Evolutionary conservation across 805 yeast genomes (phyloP).

Genomic region (Yarrowia sp.): DNA sequence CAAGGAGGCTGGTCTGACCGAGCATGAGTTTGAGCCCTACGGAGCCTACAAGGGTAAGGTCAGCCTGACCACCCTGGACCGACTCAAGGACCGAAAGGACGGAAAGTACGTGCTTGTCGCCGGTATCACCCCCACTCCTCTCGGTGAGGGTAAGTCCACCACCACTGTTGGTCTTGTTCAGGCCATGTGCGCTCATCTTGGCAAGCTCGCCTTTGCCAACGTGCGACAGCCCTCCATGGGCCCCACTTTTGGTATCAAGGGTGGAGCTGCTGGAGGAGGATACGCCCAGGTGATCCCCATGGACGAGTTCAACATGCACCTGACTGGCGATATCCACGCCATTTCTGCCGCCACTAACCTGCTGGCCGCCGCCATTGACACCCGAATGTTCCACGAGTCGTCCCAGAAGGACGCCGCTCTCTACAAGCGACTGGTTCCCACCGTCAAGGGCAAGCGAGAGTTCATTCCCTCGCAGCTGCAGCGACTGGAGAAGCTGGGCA

Average conservation of each 20-base stretch:
- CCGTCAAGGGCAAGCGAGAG: slow-evolving; percentile 76
- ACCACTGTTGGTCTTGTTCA: slow-evolving; percentile 97
- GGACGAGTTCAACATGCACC: slow-evolving; percentile 98
- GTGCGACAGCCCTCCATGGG: slow-evolving; percentile 99
- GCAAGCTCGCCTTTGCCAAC: slow-evolving; percentile 84
- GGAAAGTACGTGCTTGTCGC: slow-evolving; percentile 93
- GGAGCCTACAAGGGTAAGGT: slow-evolving; percentile 93
- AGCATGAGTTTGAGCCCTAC: slow-evolving; percentile 81
- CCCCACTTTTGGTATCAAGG: slow-evolving; percentile 97
- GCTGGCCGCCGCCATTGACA: slow-evolving; percentile 95
- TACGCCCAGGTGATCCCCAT: slow-evolving; percentile 97
- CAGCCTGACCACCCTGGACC: slow-evolving; percentile 68
- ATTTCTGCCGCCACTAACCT: slow-evolving; percentile 92
- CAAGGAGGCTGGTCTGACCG: slow-evolving; percentile 77
- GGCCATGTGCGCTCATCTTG: slow-evolving; percentile 90
- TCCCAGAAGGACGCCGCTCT: slow-evolving; percentile 84
- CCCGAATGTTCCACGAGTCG: slow-evolving; percentile 93
- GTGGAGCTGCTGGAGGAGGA: slow-evolving; percentile 99
- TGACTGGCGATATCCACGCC: slow-evolving; percentile 98
- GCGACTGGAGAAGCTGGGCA: slow-evolving; percentile 82
- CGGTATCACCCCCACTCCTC: slow-evolving; percentile 97
- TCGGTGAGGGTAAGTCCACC: slow-evolving; percentile 97
- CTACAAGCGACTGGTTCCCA: slow-evolving; percentile 85
- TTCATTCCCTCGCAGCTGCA: slow-evolving; percentile 81
- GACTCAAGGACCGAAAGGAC: slow-evolving; percentile 66